Base-by-base conservation (phyloP, 2,329 filamentous ascomycete genomes). In the Monilinia aucupariae region DNA sequence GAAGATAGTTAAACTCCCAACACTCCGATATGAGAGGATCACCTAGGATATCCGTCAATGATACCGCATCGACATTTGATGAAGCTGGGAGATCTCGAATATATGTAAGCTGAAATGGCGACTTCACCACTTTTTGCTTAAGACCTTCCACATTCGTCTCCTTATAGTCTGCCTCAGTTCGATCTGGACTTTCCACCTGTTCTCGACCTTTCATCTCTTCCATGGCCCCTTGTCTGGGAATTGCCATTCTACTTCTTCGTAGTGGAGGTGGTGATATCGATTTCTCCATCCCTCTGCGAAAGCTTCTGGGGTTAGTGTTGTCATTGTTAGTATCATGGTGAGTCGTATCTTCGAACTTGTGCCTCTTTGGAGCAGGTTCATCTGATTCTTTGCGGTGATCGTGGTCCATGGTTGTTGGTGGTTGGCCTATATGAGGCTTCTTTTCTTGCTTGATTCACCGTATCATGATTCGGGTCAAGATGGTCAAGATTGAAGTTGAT, bases 91-190 rank as follows among this genome's bases (percentile, higher is more conserved):
- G 74, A 69, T 85, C 82, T 30, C 74, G 74, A 60, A 88, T 83
- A 58, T 76, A 76, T 0, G 83, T 86, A 17, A 88, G 79, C 64
- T 83, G 80, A 49, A 87, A 77, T 2, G 85, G 85, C 9, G 85
- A 88, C 9, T 67, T 64, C 25, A 73, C 52, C 17, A 68, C 32
- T 25, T 64, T 64, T 27, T 30, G 60, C 60, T 47, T 25, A 3
- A 13, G 13, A 22, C 13, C n/a, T 58, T 34, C n/a, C 8, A 10
- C 12, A 8, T 3, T 3, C 5, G 0, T 47, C 12, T 41, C 34
- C 20, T 20, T 61, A 12, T 1, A 15, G 15, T 39, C n/a, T 3
- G 7, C 8, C 13, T 2, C 9, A 5, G 0, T 47, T 7, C 30
- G 49, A 20, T 25, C 55, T 1, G 9, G n/a, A 32, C 13, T 6